Base-by-base conservation (phyloP, 352 stramenopile species). In the Phytophthora constricta region DNA sequence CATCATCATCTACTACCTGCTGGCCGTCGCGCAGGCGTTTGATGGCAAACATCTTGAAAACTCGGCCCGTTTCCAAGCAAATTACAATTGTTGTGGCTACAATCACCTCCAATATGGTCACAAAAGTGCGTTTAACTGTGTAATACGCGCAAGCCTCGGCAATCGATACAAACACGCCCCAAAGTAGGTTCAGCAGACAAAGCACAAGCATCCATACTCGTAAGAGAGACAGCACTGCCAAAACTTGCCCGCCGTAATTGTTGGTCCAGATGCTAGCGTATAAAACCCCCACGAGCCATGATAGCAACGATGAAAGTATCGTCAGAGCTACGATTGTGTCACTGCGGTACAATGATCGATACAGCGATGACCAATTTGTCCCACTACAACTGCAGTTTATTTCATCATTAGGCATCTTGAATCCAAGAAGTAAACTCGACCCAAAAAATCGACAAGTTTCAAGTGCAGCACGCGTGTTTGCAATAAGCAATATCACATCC, bases 301-400 rank as follows among this genome's bases (percentile, higher is more conserved):
- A 92, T 3, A 86, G 66, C 11, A 81, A 14, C 8, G 59, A 64
- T 0, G 79, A 87, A 5, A 86, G 13, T 0, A 84, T 53, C 10
- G 79, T 86, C 49, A 89, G 72, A 26, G 62, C 11, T 4, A 77
- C 56, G 33, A 89, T 76, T 0, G 50, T 49, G 0, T 53, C 47
- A 19, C 81, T 90, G 20, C 74, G 79, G 50, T 87, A 87, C 23
- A 88, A 54, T 4, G 84, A 89, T 9, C 81, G 68, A 45, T 85
- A 87, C 17, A 90, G 54, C 41, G 83, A 27, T 4, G 72, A 68
- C 76, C 74, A 87, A n/a, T 53, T 82, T 61, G 74, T 17, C 3
- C n/a, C 41, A 9, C 5, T 73, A 33, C 76, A 55, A 22, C 25
- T 23, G n/a, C 23, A 45, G 2, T 58, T 53, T n/a, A n/a, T n/a